Evolutionary conservation across 768 basidiomycete genomes (phyloP).

Genomic region (Leucocoprinus leucothites): DNA sequence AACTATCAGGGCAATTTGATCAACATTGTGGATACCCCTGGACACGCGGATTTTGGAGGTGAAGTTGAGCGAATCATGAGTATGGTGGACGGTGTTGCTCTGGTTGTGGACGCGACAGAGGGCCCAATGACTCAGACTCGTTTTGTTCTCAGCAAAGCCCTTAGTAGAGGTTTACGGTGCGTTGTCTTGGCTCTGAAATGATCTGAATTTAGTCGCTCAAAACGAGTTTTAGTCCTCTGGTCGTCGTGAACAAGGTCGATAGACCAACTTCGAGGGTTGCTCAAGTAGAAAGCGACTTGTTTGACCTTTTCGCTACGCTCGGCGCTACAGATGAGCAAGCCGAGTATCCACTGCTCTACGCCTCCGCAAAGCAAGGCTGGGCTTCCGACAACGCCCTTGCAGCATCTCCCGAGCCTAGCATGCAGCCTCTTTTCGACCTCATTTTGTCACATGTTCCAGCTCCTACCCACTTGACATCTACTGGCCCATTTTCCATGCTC

Average conservation of each 20-base stretch:
- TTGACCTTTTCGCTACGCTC: slow-evolving; percentile 48
- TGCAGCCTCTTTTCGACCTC: slow-evolving; percentile 45
- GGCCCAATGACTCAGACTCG: slow-evolving; percentile 61
- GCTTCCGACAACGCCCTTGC: slow-evolving; percentile 29
- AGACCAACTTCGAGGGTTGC: slow-evolving; percentile 38
- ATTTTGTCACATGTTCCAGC: slow-evolving; percentile 43
- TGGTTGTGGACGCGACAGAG: slow-evolving; percentile 59
- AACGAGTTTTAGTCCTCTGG: slow-evolving; percentile 31
- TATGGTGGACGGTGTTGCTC: slow-evolving; percentile 59
- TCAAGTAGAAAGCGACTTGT: slow-evolving; percentile 48
- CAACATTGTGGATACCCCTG: slow-evolving; percentile 61
- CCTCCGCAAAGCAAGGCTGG: slow-evolving; percentile 51
- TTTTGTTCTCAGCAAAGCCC: slow-evolving; percentile 47
- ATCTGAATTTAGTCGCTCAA: background rate
- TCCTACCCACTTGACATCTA: slow-evolving; percentile 33
- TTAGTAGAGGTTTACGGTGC: slow-evolving; percentile 39
- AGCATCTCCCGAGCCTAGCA: slow-evolving; percentile 20
- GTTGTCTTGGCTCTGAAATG: slow-evolving; percentile 7
- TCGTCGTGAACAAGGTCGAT: slow-evolving; percentile 52
- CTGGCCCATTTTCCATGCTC: slow-evolving; percentile 47
- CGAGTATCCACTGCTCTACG: slow-evolving; percentile 49
- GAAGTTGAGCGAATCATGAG: slow-evolving; percentile 60
- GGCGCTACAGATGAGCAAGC: slow-evolving; percentile 50
- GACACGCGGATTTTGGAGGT: slow-evolving; percentile 62
- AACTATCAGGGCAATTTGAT: slow-evolving; percentile 46